A percentile compares a stretch with the other conserved stretches of the same genome.
These are phyloP conservation scores for Prillingera fragicola DNA, from an alignment of 1,284 basidiomycete species.

Conservation along the genomic window DNA sequence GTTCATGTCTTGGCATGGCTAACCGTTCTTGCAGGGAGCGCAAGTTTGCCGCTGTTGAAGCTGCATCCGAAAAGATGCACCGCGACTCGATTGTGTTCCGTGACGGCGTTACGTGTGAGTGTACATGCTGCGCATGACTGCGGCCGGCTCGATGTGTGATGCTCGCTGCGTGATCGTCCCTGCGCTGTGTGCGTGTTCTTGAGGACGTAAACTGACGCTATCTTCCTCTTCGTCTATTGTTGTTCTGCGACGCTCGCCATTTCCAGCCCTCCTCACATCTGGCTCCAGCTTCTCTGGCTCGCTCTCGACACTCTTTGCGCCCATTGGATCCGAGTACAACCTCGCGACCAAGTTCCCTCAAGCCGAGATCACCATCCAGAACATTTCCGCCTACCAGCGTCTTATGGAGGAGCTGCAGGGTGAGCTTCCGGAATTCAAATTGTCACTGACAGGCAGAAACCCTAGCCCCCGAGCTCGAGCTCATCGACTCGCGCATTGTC, in stretches of 20 bases:
- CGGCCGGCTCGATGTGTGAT: neutral
- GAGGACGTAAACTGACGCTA: constrained; percentile 6
- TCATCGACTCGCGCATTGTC: constrained; percentile 83
- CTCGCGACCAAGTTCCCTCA: constrained; percentile 72
- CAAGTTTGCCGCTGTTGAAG: constrained; percentile 71
- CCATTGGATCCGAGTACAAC: constrained; percentile 76
- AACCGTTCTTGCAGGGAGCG: constrained; percentile 50
- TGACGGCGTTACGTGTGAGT: constrained; percentile 70
- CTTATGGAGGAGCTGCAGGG: constrained; percentile 77
- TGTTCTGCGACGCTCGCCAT: neutral
- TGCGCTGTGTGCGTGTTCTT: neutral
- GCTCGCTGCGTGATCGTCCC: neutral
- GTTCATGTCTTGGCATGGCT: neutral
- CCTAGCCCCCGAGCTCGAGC: constrained; percentile 84
- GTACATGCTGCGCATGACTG: neutral
- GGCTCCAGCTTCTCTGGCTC: constrained; percentile 71
- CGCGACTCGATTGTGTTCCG: constrained; percentile 87
- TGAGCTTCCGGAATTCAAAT: constrained; percentile 10
- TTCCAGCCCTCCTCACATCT: constrained; percentile 68
- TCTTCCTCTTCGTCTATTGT: neutral
- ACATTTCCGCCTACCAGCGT: constrained; percentile 64
- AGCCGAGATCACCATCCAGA: constrained; percentile 69
- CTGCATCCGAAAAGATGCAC: constrained; percentile 77
- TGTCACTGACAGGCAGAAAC: constrained; percentile 48
- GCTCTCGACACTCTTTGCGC: constrained; percentile 71